These are phyloP conservation scores for Fraxinus greggii DNA, from an alignment of 305 asterid species.

Conservation along the genomic window DNA sequence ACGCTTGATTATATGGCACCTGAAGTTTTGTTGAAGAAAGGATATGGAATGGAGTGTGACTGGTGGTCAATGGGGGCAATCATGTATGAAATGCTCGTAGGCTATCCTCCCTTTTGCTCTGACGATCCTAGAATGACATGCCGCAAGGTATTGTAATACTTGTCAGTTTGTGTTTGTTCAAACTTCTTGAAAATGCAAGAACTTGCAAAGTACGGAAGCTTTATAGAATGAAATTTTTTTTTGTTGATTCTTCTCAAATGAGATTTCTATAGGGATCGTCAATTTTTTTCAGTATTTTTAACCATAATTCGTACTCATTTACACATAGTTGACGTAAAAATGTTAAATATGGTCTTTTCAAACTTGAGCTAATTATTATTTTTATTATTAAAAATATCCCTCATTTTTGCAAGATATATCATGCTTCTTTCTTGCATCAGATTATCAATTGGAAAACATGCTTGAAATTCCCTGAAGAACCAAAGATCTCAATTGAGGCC, in stretches of 20 bases:
- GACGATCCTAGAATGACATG: constrained; percentile 97
- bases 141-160: constrained; percentile 66
- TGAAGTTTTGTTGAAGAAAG: constrained; percentile 84
- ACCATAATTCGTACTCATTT: not conserved
- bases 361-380: not conserved
- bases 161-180: not conserved
- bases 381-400: not conserved
- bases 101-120: constrained; percentile 96
- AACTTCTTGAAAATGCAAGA: not conserved
- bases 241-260: not conserved
- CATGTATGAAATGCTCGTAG: constrained; percentile 86
- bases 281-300: not conserved
- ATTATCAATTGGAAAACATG: constrained; percentile 81
- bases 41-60: constrained; percentile 97
- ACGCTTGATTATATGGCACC: constrained; percentile 99
- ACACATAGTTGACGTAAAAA: not conserved
- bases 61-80: constrained; percentile 99
- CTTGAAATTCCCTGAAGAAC: constrained; percentile 91
- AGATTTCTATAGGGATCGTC: not conserved
- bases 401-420: not conserved
- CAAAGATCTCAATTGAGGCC: constrained; percentile 78
- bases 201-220: not conserved
- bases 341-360: not conserved
- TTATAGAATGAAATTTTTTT: not conserved
- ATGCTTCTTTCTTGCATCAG: constrained; percentile 29